Conservation (phyloP, 2,329 filamentous ascomycete genomes). For the Aspergillus pseudoglaucus region DNA sequence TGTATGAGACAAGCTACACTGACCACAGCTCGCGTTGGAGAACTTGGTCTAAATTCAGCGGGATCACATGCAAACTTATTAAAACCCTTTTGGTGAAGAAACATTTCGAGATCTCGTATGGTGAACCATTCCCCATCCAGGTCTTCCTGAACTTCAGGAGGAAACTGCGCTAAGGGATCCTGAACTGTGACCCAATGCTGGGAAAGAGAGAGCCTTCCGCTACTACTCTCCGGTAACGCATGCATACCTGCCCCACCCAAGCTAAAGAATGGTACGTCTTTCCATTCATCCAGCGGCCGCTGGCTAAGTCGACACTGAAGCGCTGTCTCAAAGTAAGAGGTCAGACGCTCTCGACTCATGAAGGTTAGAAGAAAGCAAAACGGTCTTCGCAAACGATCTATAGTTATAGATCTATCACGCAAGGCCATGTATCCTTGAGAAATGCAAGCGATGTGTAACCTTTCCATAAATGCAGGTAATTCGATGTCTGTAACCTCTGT, state of each 20-base stretch:
- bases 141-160: constrained; percentile 7
- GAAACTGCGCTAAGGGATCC: constrained; percentile 9
- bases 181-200: constrained; percentile 7
- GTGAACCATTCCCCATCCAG: constrained; percentile 21
- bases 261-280: constrained; percentile 18
- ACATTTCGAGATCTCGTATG: constrained; percentile 17
- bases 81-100: constrained; percentile 13
- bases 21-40: not conserved
- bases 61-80: constrained; percentile 6
- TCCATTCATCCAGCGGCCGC: constrained; percentile 13
- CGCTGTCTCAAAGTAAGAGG: constrained; percentile 13
- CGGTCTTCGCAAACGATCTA: constrained; percentile 11
- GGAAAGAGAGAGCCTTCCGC: constrained; percentile 3
- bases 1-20: constrained; percentile 13
- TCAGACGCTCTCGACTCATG: constrained; percentile 12
- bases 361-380: constrained; percentile 17
- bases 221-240: constrained; percentile 8
- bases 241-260: constrained; percentile 19
- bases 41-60: not conserved
- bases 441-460: constrained; percentile 14
- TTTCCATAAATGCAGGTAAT: constrained; percentile 13
- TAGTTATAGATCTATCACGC: constrained; percentile 8
- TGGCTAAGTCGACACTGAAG: constrained; percentile 11
- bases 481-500: constrained; percentile 8
- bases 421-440: constrained; percentile 14